Conservation (phyloP, 1,284 basidiomycete genomes). For the Puccinia coronata region DNA sequence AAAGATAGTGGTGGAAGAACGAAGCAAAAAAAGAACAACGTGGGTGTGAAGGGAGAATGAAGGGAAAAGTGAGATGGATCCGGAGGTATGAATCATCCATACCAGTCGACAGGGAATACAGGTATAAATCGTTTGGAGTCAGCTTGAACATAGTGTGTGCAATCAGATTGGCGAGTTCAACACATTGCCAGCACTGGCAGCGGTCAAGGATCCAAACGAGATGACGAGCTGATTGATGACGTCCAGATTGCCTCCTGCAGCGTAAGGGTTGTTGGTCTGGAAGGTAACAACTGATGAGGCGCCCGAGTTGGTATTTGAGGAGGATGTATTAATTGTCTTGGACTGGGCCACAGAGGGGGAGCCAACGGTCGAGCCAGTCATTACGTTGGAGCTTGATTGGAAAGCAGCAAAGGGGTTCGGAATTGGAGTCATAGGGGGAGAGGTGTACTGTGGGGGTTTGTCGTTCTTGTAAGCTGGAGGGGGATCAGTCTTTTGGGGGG, state of each 20-base stretch:
- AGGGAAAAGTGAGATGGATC: background rate
- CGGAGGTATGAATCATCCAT: background rate
- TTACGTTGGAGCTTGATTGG: background rate
- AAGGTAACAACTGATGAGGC: background rate
- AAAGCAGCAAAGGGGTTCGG: background rate
- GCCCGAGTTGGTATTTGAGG: background rate
- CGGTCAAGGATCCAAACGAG: constrained; percentile 14
- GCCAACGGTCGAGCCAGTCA: background rate
- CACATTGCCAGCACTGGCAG: constrained; percentile 24
- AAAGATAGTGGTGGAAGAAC: background rate
- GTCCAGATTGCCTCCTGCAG: constrained; percentile 10
- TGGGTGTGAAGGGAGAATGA: background rate
- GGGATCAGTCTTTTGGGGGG: background rate
- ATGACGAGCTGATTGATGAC: constrained; percentile 21
- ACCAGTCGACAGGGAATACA: background rate
- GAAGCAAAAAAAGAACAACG: background rate
- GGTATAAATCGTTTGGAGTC: background rate
- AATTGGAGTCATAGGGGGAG: background rate
- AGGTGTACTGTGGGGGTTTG: background rate
- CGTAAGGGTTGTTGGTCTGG: background rate
- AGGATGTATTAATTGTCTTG: background rate
- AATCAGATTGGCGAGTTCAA: background rate
- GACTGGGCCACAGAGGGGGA: background rate
- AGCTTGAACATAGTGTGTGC: background rate
- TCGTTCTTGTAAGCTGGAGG: background rate